phyloP scores from a whole-genome alignment of 768 basidiomycete genomes.

The Pleurotus ostreatus region DNA sequence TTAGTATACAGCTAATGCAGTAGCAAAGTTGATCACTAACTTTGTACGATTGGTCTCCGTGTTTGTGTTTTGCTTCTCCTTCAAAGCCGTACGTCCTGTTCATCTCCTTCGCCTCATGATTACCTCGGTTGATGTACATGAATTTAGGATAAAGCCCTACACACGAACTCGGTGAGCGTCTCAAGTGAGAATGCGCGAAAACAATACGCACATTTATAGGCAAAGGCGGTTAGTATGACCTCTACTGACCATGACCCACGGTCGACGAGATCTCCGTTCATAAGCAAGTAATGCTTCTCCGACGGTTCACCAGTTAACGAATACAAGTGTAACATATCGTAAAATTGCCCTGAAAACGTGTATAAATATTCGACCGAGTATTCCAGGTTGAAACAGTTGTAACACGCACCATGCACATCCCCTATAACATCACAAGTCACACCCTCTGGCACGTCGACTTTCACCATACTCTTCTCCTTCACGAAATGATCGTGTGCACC shows the following conservation, averaged over 20 bases:
- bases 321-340: constrained; percentile 86
- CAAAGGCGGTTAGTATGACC: constrained; percentile 89
- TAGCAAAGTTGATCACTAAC: constrained; percentile 26
- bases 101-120: constrained; percentile 98
- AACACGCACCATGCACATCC: constrained; percentile 81
- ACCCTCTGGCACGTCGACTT: constrained; percentile 69
- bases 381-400: not conserved
- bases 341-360: constrained; percentile 74
- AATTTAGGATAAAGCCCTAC: constrained; percentile 86
- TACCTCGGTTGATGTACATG: constrained; percentile 94
- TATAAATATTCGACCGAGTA: not conserved
- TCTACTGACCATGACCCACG: constrained; percentile 95
- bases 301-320: constrained; percentile 82
- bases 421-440: constrained; percentile 91
- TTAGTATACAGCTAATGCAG: constrained; percentile 2
- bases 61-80: constrained; percentile 95
- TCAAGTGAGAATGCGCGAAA: not conserved
- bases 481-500: constrained; percentile 75
- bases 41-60: constrained; percentile 94
- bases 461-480: constrained; percentile 78
- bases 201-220: constrained; percentile 81
- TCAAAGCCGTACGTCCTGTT: constrained; percentile 92
- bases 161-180: constrained; percentile 1
- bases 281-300: constrained; percentile 79
- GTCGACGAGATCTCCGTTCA: constrained; percentile 97